A percentile compares a stretch with the other conserved stretches of the same genome.
Evolutionary conservation across 1,139 yeast genomes (phyloP).

Genomic region (Casaregolazyma lundiana): DNA sequence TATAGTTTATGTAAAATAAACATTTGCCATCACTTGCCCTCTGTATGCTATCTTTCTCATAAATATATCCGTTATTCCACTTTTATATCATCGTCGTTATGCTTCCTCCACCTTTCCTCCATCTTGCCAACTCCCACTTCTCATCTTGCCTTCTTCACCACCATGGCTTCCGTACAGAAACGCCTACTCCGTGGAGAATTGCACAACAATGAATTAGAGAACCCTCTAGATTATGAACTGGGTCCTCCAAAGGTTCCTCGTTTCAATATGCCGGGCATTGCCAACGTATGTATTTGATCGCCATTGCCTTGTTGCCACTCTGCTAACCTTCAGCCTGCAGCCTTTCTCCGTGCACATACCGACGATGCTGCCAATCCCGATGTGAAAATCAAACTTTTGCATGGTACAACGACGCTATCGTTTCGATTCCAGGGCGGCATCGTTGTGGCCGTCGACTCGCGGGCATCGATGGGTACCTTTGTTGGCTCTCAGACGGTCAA

Average conservation of each 20-base stretch:
- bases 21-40: too few species aligned
- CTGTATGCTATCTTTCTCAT: too few species aligned
- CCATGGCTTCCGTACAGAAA: not conserved
- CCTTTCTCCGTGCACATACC: conserved; percentile 93
- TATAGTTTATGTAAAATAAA: too few species aligned
- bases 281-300: conserved; percentile 49
- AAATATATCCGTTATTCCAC: too few species aligned
- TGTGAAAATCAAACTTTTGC: conserved; percentile 93
- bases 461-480: conserved; percentile 99
- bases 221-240: not conserved
- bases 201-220: not conserved
- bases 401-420: conserved; percentile 97
- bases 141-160: not conserved
- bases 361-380: conserved; percentile 91
- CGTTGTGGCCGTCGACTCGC: conserved; percentile 92
- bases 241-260: conserved; percentile 41
- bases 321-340: conserved; percentile 59
- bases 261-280: conserved; percentile 73
- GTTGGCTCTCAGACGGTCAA: conserved; percentile 97
- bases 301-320: conserved; percentile 39
- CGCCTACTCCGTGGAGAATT: conserved; percentile 1
- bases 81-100: too few species aligned
- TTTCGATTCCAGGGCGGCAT: conserved; percentile 96
- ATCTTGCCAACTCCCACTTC: not conserved
- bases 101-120: not conserved